These are phyloP conservation scores for Coemansia erecta DNA, from an alignment of 192 early-diverging fungal species.

Conservation along the genomic window DNA sequence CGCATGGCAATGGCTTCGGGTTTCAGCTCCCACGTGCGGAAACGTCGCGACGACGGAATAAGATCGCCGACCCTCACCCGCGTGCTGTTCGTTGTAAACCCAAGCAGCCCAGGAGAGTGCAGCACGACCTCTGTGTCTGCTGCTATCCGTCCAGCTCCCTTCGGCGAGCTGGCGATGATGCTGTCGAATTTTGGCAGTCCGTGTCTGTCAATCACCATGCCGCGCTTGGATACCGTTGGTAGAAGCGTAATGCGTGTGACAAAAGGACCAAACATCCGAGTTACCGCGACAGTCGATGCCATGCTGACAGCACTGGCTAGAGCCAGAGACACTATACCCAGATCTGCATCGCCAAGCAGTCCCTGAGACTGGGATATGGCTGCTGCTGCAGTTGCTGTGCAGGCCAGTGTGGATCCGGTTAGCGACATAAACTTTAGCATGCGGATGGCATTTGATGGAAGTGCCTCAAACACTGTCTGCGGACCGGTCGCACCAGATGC, in stretches of 20 bases:
- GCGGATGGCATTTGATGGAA: conserved; percentile 34
- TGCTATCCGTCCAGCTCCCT: neutral
- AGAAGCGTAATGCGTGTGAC: conserved; percentile 39
- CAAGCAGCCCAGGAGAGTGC: conserved; percentile 39
- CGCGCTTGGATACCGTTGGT: conserved; percentile 6
- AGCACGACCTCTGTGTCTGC: conserved; percentile 33
- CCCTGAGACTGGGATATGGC: conserved; percentile 17
- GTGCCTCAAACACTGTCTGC: conserved; percentile 30
- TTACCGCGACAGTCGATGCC: conserved; percentile 34
- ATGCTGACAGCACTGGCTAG: conserved; percentile 40
- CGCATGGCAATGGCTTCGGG: conserved; percentile 7
- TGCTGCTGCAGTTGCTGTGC: conserved; percentile 29
- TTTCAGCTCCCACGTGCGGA: conserved; percentile 46
- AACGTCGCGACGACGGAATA: conserved; percentile 16
- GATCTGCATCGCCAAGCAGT: conserved; percentile 20
- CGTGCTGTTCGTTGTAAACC: conserved; percentile 26
- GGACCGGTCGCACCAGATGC: neutral
- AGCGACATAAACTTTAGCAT: conserved; percentile 55
- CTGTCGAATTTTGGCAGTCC: conserved; percentile 51
- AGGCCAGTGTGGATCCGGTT: conserved; percentile 27
- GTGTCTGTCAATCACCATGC: conserved; percentile 18
- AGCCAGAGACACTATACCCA: conserved; percentile 19
- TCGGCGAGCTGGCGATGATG: conserved; percentile 17
- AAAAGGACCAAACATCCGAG: conserved; percentile 44
- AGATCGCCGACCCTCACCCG: conserved; percentile 28